Percentiles rank a stretch among this genome's conserved stretches.
Evolutionary conservation across 768 basidiomycete genomes (phyloP).

Genomic region (Zangia roseola): DNA sequence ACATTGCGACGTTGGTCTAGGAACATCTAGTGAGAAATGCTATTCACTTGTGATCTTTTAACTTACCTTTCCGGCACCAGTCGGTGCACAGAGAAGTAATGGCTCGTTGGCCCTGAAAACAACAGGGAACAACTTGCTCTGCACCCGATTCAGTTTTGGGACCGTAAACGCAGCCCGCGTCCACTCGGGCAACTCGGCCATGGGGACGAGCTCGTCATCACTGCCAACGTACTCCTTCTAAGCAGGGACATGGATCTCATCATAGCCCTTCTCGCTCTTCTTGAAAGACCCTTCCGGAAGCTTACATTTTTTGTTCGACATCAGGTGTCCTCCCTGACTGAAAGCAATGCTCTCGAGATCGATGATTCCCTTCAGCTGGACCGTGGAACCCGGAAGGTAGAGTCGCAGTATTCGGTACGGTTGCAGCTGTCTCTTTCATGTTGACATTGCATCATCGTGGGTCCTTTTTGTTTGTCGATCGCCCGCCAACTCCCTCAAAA

Average conservation of each 20-base stretch:
- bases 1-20: conserved; percentile 97
- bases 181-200: conserved; percentile 80
- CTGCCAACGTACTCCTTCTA: conserved; percentile 72
- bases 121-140: conserved; percentile 88
- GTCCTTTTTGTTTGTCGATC: conserved; percentile 63
- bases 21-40: conserved; percentile 12
- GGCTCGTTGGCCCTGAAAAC: conserved; percentile 96
- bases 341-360: conserved; percentile 95
- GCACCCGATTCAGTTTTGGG: conserved; percentile 83
- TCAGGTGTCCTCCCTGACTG: conserved; percentile 91
- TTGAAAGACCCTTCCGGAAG: conserved; percentile 98
- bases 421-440: conserved; percentile 41
- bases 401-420: conserved; percentile 79
- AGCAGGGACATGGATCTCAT: conserved; percentile 95
- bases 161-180: conserved; percentile 83
- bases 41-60: background rate
- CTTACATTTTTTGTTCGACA: conserved; percentile 99
- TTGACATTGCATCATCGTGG: conserved; percentile 71
- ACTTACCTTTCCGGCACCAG: conserved; percentile 94
- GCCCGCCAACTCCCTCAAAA: conserved; percentile 82
- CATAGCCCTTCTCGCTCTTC: conserved; percentile 94
- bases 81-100: conserved; percentile 93
- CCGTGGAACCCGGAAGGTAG: conserved; percentile 82
- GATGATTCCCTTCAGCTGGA: conserved; percentile 81
- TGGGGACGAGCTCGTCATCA: conserved; percentile 68